Base-by-base conservation (phyloP, 1,139 yeast genomes). In the Pichiaceae sp. region DNA sequence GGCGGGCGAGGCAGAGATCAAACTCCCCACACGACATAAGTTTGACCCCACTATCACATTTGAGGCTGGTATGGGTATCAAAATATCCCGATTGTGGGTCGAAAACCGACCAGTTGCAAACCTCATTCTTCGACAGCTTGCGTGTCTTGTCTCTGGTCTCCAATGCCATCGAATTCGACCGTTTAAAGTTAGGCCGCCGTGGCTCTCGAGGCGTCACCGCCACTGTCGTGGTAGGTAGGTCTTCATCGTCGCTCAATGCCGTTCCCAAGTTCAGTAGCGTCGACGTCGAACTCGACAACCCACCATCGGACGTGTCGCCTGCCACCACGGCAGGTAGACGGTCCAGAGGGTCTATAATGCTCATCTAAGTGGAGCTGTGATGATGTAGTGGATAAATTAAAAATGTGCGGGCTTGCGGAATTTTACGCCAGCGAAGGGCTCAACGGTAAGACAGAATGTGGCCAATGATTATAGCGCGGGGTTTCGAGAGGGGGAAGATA, bases 1-100 rank as follows among this genome's bases (percentile, higher is more conserved):
- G 72, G 62, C 66, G 63, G n/a, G 53, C 46, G 41, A 74, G 64
- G 0, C 72, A 59, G 1, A 47, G 37, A 29, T 46, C 44, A 2
- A 46, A 36, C 31, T 54, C 59, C 9, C 46, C 50, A 7, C 43
- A 41, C 4, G 53, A 39, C 8, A 56, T 38, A 17, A 52, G 23
- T 18, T 46, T 48, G 33, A 53, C 44, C 11, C 37, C 41, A 6
- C 36, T 35, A 11, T 40, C 33, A 14, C 9, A 11, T 38, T 34
- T 17, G 34, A 40, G 9, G 35, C 36, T 24, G 32, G 28, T 2
- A 24, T 19, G 25, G n/a, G 33, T 17, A 23, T 29, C 19, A 19
- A 34, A 34, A 20, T 34, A 29, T 11, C 21, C 24, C 2, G 49
- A 47, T 3, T 19, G n/a, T 1, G 44, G 43, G 16, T 42, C 48